Conservation (phyloP, 2,329 filamentous ascomycete genomes). For the Monilinia polystroma region DNA sequence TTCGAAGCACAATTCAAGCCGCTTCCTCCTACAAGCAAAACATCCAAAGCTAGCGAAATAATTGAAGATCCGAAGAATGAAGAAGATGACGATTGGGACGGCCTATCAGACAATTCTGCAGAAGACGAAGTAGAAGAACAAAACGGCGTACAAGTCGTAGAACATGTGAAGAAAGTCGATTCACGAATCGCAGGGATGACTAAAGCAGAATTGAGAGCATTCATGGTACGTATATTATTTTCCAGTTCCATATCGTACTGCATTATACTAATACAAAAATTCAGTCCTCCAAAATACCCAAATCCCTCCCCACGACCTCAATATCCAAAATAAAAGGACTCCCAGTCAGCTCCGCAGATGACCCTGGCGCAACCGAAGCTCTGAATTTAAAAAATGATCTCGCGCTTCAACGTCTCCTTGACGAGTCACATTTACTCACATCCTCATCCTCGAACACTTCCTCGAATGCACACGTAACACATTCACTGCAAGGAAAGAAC, state of each 20-base stretch:
- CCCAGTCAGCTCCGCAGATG: conserved; percentile 34
- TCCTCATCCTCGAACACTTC: conserved; percentile 39
- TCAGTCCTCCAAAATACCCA: conserved; percentile 39
- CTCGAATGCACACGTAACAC: conserved; percentile 44
- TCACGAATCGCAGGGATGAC: conserved; percentile 47
- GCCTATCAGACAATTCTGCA: conserved; percentile 48
- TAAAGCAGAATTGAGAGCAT: conserved; percentile 72
- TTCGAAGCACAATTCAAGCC: conserved; percentile 90
- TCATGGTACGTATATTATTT: conserved; percentile 57
- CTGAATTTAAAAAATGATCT: conserved; percentile 85
- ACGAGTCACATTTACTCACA: conserved; percentile 85
- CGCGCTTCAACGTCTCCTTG: conserved; percentile 83
- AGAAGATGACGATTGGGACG: conserved; percentile 58
- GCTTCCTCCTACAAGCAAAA: conserved; percentile 46
- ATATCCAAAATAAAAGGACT: conserved; percentile 3
- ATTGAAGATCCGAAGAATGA: conserved; percentile 38
- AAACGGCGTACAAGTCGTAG: conserved; percentile 46
- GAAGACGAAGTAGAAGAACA: conserved; percentile 37
- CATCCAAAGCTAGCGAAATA: conserved; percentile 23
- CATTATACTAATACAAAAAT: neutral
- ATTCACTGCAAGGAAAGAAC: conserved; percentile 58
- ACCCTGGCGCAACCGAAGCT: conserved; percentile 59
- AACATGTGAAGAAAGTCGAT: conserved; percentile 41
- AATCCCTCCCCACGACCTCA: conserved; percentile 17
- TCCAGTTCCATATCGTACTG: neutral